Evolutionary conservation across 768 basidiomycete genomes (phyloP).

Genomic region (Kondoa subrosea): DNA sequence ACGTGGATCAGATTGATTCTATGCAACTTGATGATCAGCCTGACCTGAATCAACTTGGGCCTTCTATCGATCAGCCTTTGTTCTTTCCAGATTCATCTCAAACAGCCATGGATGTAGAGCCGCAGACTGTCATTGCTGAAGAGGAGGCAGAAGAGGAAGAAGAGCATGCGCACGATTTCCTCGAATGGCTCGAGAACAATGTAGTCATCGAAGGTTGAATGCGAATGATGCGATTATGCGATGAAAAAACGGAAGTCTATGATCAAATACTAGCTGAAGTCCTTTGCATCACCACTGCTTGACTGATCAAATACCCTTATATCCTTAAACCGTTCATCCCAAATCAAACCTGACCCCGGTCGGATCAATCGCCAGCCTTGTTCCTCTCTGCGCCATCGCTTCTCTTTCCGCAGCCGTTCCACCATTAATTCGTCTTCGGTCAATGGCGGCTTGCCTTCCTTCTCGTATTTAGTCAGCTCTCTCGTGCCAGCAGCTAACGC

Average conservation of each 20-base stretch:
- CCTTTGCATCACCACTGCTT: not conserved
- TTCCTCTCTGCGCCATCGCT: conserved; percentile 62
- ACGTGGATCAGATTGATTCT: not conserved
- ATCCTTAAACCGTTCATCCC: conserved; percentile 49
- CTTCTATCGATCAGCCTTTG: not conserved
- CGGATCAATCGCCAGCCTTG: conserved; percentile 63
- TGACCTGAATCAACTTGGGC: not conserved
- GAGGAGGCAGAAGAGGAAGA: conserved; percentile 1
- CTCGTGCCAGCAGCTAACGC: conserved; percentile 55
- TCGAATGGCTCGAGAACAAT: conserved; percentile 3
- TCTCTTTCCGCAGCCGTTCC: conserved; percentile 76
- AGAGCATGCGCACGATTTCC: not conserved
- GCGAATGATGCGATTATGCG: not conserved
- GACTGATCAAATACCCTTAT: not conserved
- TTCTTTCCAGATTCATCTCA: not conserved
- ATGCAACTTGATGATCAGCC: not conserved
- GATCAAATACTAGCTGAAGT: not conserved
- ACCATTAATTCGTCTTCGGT: conserved; percentile 77
- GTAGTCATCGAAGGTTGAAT: conserved; percentile 1
- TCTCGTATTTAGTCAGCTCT: conserved; percentile 73
- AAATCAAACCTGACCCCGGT: conserved; percentile 46
- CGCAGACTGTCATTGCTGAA: not conserved
- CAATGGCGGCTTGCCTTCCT: conserved; percentile 49
- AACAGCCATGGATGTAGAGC: not conserved
- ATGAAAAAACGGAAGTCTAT: not conserved